phyloP scores from a whole-genome alignment of 164 flowering plant genomes.

The Stephania cephalantha region DNA sequence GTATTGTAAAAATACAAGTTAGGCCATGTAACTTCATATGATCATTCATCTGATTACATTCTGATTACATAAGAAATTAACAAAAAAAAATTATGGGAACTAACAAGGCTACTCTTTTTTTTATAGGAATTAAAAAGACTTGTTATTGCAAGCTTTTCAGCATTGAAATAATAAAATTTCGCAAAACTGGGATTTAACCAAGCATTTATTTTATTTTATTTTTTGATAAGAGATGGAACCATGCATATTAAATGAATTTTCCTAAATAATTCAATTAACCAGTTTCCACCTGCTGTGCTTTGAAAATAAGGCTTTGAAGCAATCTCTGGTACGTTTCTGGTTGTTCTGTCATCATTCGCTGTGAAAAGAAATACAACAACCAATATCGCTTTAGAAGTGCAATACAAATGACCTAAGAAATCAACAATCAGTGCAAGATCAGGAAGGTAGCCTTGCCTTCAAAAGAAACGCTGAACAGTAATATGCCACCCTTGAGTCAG shows the following conservation, averaged over 20 bases:
- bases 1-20: slow-evolving; percentile 18
- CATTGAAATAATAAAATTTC: background rate
- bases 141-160: background rate
- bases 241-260: background rate
- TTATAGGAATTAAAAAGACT: no score
- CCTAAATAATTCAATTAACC: background rate
- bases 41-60: background rate
- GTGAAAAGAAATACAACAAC: slow-evolving; percentile 22
- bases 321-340: slow-evolving; percentile 84
- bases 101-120: background rate
- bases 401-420: background rate
- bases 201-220: no score
- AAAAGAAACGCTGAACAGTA: slow-evolving; percentile 92
- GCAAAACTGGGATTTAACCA: background rate
- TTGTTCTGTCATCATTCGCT: slow-evolving; percentile 98
- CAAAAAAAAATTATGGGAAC: background rate
- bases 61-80: background rate
- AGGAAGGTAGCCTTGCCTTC: slow-evolving; percentile 52
- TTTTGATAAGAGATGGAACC: background rate
- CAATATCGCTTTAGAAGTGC: slow-evolving; percentile 7
- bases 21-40: slow-evolving; percentile 2
- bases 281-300: slow-evolving; percentile 87
- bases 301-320: slow-evolving; percentile 83
- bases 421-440: background rate
- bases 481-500: slow-evolving; percentile 97